These are phyloP conservation scores for Russula virescens DNA, from an alignment of 768 basidiomycete genomes.

Conservation along the genomic window DNA sequence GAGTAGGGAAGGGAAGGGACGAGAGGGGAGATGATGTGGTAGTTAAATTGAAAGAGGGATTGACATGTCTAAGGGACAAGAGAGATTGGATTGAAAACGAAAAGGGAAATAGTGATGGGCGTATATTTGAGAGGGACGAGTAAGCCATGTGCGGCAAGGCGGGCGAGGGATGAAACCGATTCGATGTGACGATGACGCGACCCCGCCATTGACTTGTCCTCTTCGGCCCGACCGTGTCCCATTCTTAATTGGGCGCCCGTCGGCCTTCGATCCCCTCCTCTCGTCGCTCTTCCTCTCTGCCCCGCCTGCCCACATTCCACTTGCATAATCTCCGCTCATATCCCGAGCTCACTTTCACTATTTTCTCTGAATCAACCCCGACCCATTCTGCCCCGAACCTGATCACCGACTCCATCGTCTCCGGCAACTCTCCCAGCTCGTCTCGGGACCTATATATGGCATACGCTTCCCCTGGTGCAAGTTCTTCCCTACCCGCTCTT, in stretches of 20 bases:
- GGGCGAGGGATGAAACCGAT: too few species aligned
- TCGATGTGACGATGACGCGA: too few species aligned
- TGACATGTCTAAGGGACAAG: conserved; percentile 7
- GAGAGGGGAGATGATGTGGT: background rate
- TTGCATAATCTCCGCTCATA: conserved; percentile 59
- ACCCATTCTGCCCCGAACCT: conserved; percentile 47
- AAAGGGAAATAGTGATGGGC: too few species aligned
- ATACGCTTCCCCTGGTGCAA: conserved; percentile 55
- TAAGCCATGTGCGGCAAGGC: too few species aligned
- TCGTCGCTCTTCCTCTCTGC: too few species aligned
- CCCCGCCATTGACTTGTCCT: too few species aligned
- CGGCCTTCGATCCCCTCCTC: conserved; percentile 7
- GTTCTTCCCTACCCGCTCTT: conserved; percentile 17
- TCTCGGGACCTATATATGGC: conserved; percentile 66
- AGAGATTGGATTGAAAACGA: conserved; percentile 5
- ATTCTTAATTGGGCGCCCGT: background rate
- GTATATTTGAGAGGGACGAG: too few species aligned
- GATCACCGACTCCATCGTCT: conserved; percentile 47
- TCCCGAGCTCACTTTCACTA: conserved; percentile 52
- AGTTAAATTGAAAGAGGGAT: background rate
- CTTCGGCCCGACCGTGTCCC: too few species aligned
- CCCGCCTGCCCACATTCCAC: conserved; percentile 36
- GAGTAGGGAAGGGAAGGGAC: background rate
- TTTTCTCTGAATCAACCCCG: conserved; percentile 47
- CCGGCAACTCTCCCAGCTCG: conserved; percentile 50